Evolutionary conservation across 768 basidiomycete species (phyloP).

Genomic region (Wakefieldia striispora): DNA sequence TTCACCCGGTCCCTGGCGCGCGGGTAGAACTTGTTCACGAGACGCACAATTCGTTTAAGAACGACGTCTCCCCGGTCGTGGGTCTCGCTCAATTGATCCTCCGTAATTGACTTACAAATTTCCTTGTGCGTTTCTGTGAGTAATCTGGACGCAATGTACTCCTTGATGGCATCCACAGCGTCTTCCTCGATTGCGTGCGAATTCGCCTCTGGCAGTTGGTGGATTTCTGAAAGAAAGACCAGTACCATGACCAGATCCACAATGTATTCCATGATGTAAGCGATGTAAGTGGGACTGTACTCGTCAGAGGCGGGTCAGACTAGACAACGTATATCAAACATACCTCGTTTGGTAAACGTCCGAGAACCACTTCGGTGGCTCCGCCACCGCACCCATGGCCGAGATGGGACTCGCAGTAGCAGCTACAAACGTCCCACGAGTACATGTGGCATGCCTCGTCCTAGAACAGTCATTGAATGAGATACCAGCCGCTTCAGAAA

Average conservation of each 20-base stretch:
- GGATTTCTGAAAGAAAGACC: conserved; percentile 2
- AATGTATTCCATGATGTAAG: conserved; percentile 4
- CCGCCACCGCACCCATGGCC: background rate
- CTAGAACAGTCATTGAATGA: background rate
- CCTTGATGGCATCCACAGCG: conserved; percentile 1
- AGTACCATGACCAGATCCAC: conserved; percentile 1
- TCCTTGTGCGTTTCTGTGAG: background rate
- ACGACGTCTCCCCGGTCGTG: background rate
- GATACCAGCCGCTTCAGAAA: background rate
- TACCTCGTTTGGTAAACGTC: background rate
- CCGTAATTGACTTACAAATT: background rate
- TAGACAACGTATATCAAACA: background rate
- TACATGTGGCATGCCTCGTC: background rate
- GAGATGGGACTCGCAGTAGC: conserved; percentile 3
- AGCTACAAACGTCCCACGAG: background rate
- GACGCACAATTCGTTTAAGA: background rate
- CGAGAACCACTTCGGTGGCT: conserved; percentile 5
- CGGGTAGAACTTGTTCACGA: background rate
- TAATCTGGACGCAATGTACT: background rate
- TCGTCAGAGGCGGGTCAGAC: background rate
- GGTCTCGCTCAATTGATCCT: background rate
- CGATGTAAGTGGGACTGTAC: background rate
- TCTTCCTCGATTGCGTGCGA: conserved; percentile 1
- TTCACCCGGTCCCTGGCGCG: background rate
- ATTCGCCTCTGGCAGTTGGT: background rate